phyloP scores from a whole-genome alignment of 2,329 filamentous ascomycete genomes.

The Basipetospora chlamydospora region DNA sequence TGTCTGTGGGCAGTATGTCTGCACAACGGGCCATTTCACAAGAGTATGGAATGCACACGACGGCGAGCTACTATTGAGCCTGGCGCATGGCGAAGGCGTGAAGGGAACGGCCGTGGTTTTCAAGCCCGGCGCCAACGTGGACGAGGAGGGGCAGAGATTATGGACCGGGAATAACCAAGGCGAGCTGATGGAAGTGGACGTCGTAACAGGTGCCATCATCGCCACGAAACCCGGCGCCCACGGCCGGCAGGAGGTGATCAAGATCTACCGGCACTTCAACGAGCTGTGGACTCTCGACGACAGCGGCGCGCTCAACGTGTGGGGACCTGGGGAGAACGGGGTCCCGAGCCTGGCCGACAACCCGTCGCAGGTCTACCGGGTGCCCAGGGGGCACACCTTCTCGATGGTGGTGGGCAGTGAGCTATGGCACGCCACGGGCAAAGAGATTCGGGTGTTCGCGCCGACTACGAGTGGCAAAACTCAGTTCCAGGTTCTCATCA shows the following conservation, averaged over 20 bases:
- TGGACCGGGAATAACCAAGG: conserved; percentile 87
- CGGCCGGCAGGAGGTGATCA: conserved; percentile 62
- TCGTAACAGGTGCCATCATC: conserved; percentile 56
- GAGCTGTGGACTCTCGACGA: conserved; percentile 94
- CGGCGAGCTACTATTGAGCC: conserved; percentile 66
- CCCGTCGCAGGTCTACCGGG: conserved; percentile 57
- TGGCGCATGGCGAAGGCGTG: conserved; percentile 72
- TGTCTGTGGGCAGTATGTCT: conserved; percentile 75
- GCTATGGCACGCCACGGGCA: conserved; percentile 79
- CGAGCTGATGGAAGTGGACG: conserved; percentile 80
- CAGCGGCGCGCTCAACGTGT: conserved; percentile 71
- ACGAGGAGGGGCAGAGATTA: conserved; percentile 65
- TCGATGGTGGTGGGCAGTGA: conserved; percentile 76
- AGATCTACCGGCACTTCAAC: conserved; percentile 72
- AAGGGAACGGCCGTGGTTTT: conserved; percentile 74
- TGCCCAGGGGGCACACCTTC: conserved; percentile 72
- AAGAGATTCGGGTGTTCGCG: conserved; percentile 71
- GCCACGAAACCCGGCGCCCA: conserved; percentile 59
- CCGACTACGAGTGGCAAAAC: conserved; percentile 53
- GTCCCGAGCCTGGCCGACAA: conserved; percentile 60
- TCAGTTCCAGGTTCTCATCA: conserved; percentile 61
- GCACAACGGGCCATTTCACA: conserved; percentile 75
- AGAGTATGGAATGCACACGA: conserved; percentile 76
- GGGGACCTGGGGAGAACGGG: conserved; percentile 61
- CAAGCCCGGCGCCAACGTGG: conserved; percentile 63